Evolutionary conservation across 345 rosid genomes (phyloP), one percentile per base, ranked within the genome.

Genomic region (Lumnitzera racemosa): DNA sequence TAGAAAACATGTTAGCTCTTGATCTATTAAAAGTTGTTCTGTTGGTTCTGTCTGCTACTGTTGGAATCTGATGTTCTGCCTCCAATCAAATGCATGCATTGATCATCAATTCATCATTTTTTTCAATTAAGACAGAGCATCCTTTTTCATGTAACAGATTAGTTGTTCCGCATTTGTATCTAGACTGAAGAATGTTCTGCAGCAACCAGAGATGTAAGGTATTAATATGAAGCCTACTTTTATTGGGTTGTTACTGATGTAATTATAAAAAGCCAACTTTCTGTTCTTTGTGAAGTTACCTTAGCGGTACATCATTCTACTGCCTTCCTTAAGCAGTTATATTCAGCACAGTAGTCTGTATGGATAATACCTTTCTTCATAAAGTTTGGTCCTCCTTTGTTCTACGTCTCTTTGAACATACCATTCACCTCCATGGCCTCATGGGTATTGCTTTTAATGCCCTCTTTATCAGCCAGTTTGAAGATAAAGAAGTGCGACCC

Each of bases 151-250:
- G 17, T 57, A 46, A 57, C 50, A 49, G 50, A 49, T 57, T 57
- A 46, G 5, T 51, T 12, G 31, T 20, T 54, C 54, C 17, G 48
- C 60, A 48, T 20, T 57, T 54, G 9, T 23, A 55, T 61, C 64
- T 77, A 81, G 86, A 62, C 53, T 9, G 69, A 57, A 56, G 80
- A 71, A 67, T 67, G 57, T 51, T 53, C 68, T 61, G 68, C 20
- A 51, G 72, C 63, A 58, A 58, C 63, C 14, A 47, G 57, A 62
- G 66, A 52, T 58, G 65, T 59, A 52, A 81, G 89, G 89, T 83
- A 73, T 17, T 51, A 23, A 52, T 65, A 47, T 17, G 13, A 29
- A 49, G 20, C 24, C 59, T 58, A 60, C 62, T 51, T 63, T 62
- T 14, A 31, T 31, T n/a, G 48, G 48, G 12, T 53, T 46, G 53